phyloP scores from a whole-genome alignment of 257 asterid genomes.

The Ligustrum vulgare region DNA sequence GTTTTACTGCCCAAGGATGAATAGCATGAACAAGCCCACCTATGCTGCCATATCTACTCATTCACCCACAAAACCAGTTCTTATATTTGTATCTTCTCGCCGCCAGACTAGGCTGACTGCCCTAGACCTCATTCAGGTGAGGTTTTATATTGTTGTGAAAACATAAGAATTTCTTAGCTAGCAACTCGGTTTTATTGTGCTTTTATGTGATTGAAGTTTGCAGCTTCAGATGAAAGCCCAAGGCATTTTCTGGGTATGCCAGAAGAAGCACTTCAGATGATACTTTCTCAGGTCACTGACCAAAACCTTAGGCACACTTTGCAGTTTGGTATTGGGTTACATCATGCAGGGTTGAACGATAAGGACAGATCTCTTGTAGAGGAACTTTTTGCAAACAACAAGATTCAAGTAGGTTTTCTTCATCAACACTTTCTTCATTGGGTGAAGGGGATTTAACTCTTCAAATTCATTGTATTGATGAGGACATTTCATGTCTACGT shows the following conservation, averaged over 20 bases:
- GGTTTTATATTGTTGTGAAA: constrained; percentile 22
- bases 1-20: constrained; percentile 99
- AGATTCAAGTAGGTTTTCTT: constrained; percentile 71
- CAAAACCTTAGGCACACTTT: constrained; percentile 95
- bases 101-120: constrained; percentile 99
- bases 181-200: constrained; percentile 20
- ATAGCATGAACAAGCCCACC: constrained; percentile 98
- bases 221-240: constrained; percentile 95
- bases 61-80: constrained; percentile 97
- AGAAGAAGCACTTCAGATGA: constrained; percentile 96
- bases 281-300: constrained; percentile 88
- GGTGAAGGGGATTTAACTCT: constrained; percentile 17
- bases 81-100: constrained; percentile 96
- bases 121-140: constrained; percentile 94
- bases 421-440: constrained; percentile 13
- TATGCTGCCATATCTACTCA: constrained; percentile 98
- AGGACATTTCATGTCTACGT: constrained; percentile 14
- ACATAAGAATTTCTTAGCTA: constrained; percentile 4
- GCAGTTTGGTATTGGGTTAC: constrained; percentile 97
- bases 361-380: constrained; percentile 96
- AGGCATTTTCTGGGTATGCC: constrained; percentile 81
- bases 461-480: constrained; percentile 22
- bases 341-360: constrained; percentile 95
- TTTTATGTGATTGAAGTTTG: constrained; percentile 56
- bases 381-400: constrained; percentile 96